Percentiles rank a stretch among this genome's conserved stretches.
These are phyloP conservation scores for Aspergillus heteromorphus DNA, from an alignment of 495 filamentous ascomycete genomes.

Conservation along the genomic window DNA sequence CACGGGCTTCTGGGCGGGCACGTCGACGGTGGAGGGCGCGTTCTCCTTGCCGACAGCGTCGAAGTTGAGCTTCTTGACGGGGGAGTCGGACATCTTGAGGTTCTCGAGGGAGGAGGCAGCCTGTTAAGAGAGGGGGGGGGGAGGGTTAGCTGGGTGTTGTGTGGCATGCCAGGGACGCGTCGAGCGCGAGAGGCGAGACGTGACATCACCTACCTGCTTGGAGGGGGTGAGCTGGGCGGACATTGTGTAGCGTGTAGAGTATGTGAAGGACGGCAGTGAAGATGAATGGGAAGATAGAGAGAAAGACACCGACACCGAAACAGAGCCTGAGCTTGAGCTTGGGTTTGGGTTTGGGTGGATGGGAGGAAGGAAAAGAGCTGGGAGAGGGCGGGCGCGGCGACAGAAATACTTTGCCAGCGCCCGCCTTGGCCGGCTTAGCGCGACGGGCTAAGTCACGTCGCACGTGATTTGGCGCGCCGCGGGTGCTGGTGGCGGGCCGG, in stretches of 20 bases:
- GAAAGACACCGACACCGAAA: conserved; percentile 20
- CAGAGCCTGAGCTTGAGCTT: conserved; percentile 6
- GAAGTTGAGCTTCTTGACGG: conserved; percentile 84
- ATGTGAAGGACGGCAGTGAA: conserved; percentile 11
- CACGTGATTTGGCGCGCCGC: conserved; percentile 38
- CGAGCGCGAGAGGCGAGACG: conserved; percentile 28
- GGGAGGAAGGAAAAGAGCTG: conserved; percentile 21
- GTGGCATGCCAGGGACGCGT: too few relatives aligned
- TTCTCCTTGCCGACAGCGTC: conserved; percentile 76
- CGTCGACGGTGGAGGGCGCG: conserved; percentile 48
- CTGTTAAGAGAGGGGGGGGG: too few relatives aligned
- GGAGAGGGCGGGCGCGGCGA: conserved; percentile 17
- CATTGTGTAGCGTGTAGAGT: conserved; percentile 48
- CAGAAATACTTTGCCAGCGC: conserved; percentile 32
- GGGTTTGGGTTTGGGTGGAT: too few relatives aligned
- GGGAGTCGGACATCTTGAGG: conserved; percentile 86
- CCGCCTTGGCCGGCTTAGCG: too few relatives aligned
- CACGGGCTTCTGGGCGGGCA: conserved; percentile 43
- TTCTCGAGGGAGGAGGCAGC: conserved; percentile 78
- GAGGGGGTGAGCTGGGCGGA: conserved; percentile 73
- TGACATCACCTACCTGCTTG: conserved; percentile 67
- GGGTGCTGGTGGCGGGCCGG: conserved; percentile 13
- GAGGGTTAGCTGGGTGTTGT: too few relatives aligned
- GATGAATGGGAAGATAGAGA: conserved; percentile 11
- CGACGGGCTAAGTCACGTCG: conserved; percentile 41